phyloP scores from a whole-genome alignment of 208 protist species.

The Leishmania gerbilli region DNA sequence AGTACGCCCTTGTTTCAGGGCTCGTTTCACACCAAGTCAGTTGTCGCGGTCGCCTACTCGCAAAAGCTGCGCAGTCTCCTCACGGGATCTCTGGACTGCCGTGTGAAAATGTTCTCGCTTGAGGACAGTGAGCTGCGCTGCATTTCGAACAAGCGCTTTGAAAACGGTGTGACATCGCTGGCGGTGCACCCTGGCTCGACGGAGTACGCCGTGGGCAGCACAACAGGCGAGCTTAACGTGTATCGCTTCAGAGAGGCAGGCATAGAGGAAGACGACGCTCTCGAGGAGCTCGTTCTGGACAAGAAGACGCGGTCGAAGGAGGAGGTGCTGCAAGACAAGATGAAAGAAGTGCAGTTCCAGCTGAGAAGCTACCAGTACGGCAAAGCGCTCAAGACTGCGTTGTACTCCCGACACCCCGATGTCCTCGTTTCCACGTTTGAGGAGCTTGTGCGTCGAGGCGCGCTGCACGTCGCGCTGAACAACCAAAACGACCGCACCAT shows the following conservation, averaged over 20 bases:
- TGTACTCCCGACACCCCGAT: conserved; percentile 76
- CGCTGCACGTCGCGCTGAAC: conserved; percentile 79
- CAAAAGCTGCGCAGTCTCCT: conserved; percentile 63
- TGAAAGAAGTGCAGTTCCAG: conserved; percentile 66
- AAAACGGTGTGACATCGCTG: conserved; percentile 57
- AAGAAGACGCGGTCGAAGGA: conserved; percentile 37
- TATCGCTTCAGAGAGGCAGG: conserved; percentile 56
- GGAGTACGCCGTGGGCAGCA: conserved; percentile 73
- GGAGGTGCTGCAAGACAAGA: conserved; percentile 48
- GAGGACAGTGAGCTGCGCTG: conserved; percentile 46
- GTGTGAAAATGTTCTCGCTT: conserved; percentile 83
- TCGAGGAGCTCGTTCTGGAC: conserved; percentile 16
- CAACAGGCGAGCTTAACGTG: conserved; percentile 66
- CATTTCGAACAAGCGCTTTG: conserved; percentile 68
- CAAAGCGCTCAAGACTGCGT: conserved; percentile 70
- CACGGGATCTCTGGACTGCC: conserved; percentile 71
- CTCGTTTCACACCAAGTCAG: conserved; percentile 84
- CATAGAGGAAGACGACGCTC: conserved; percentile 25
- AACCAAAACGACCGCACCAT: conserved; percentile 86
- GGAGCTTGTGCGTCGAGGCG: conserved; percentile 77
- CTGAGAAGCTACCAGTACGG: conserved; percentile 76
- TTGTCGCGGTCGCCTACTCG: conserved; percentile 70
- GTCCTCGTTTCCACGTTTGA: conserved; percentile 86
- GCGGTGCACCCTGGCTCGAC: conserved; percentile 66
- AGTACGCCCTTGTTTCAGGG: conserved; percentile 40